Evolutionary conservation across 208 protist genomes (phyloP), one percentile per base, ranked within the genome.

Genomic region (Plasmodiophora brassicae): DNA sequence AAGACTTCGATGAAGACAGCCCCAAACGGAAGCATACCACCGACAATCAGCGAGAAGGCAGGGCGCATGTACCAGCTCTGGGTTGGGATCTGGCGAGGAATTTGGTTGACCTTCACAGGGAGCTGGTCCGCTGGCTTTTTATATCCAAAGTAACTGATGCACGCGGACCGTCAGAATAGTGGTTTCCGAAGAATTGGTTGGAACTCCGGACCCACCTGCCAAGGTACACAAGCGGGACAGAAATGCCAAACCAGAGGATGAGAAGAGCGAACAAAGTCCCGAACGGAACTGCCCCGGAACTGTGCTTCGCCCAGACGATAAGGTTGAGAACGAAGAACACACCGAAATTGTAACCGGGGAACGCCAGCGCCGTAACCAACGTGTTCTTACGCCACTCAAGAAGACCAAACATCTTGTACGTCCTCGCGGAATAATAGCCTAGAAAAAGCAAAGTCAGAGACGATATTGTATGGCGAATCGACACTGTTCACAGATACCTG

Each of bases 1-100:
- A 97, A 97, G 5, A 99, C 91, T 95, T 99, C 97, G 86, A 99
- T 95, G n/a, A 99, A 96, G 14, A 98, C 94, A 20, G 96, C 95
- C 46, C 95, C 95, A 84, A 99, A 97, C 43, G 98, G 98, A 43
- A 99, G 94, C 32, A 98, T 89, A 36, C 95, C 96, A 78, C 93
- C 96, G 50, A 97, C 92, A 1, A 96, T 39, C 25, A 97, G 92
- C 1, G 93, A 92, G 25, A 95, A 50, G 8, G 90, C 32, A 35
- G 93, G 90, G 50, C 91, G 53, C 94, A 96, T 95, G 92, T 97
- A 97, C 92, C 93, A 95, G 36, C 91, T 85, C 91, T 97, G 92
- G 0, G 38, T 90, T 1, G 96, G 97, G 53, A 98, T 97, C 92
- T 98, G 95, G 54, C 98, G 93, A 32, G 97, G 97, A 28, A 99